Evolutionary conservation across 495 filamentous ascomycete species (phyloP), one percentile per base, ranked within the genome.

Genomic region (Poronia punctata): DNA sequence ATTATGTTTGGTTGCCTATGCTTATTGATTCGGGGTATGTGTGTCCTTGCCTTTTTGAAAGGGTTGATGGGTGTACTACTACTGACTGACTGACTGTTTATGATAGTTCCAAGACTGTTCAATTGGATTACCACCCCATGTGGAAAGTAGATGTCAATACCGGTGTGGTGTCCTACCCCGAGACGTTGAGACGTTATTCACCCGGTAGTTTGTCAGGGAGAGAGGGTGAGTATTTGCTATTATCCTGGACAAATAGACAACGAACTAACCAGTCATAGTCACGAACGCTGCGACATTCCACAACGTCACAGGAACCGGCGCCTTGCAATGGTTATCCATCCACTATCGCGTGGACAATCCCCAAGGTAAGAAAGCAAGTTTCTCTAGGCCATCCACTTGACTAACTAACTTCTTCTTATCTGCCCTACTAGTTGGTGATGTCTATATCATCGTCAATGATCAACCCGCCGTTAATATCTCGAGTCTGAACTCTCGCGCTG

Each of bases 141-240:
- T 69, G 66, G 66, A 67, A 66, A 44, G 46, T 69, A 23, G 62
- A 69, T 48, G 51, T 59, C 17, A 54, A 50, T 17, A 69, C 66
- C 10, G 66, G 66, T 12, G 62, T 52, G 4, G 61, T 69, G 15
- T 53, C 48, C 11, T 57, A 51, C 30, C 62, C 65, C 6, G 51
- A 30, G 23, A 52, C 50, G 15, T 17, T 21, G 31, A 64, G 57
- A 37, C 45, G 60, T 3, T 64, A 65, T 42, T 59, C 63, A 37
- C 61, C 59, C 21, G 51, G 19, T 22, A 18, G 15, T n/a, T 10
- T 62, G 10, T 50, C 45, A 18, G 54, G 58, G 10, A 44, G 50
- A 17, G 45, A 48, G 41, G 51, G 56, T 61, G 59, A 2, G 12
- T 10, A 5, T 5, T 19, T 43, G 18, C 8, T 29, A 1, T 19